Conservation (phyloP, 805 yeast genomes). For the Schwanniomyces sp. region DNA sequence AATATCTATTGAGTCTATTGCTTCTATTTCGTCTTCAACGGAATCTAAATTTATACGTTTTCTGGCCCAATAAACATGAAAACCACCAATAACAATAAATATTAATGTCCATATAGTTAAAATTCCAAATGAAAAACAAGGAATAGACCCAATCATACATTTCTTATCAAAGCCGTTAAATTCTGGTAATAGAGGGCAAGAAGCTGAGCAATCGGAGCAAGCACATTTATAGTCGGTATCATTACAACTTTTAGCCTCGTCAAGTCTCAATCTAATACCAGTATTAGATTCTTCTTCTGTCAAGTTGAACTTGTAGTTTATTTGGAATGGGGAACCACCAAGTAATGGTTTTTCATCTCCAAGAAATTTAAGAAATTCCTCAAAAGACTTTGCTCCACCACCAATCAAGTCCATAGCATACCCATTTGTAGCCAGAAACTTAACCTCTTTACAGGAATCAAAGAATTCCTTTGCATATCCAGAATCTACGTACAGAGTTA, state of each 20-base stretch:
- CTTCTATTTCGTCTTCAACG: not conserved
- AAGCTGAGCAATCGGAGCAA: constrained; percentile 81
- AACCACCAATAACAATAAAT: constrained; percentile 42
- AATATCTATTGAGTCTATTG: constrained; percentile 7
- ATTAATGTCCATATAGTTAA: constrained; percentile 46
- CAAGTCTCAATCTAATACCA: constrained; percentile 21
- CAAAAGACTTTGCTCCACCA: constrained; percentile 86
- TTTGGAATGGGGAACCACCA: constrained; percentile 96
- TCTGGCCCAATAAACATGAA: constrained; percentile 30
- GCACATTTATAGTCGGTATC: constrained; percentile 74
- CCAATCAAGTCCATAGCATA: constrained; percentile 96
- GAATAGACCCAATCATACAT: constrained; percentile 62
- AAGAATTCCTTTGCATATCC: constrained; percentile 63
- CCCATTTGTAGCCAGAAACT: constrained; percentile 93
- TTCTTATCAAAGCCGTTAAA: constrained; percentile 31
- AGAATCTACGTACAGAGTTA: constrained; percentile 61
- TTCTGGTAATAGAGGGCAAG: constrained; percentile 71
- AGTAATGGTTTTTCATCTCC: constrained; percentile 93
- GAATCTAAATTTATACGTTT: constrained; percentile 12
- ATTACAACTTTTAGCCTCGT: constrained; percentile 52
- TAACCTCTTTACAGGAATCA: constrained; percentile 85
- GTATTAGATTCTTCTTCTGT: constrained; percentile 9
- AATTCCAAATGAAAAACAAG: constrained; percentile 72
- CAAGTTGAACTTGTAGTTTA: constrained; percentile 61
- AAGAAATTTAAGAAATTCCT: constrained; percentile 76